Evolutionary conservation across 73 alveolate genomes (phyloP), one percentile per base, ranked within the genome.

Genomic region (Tetrahymena borealis): DNA sequence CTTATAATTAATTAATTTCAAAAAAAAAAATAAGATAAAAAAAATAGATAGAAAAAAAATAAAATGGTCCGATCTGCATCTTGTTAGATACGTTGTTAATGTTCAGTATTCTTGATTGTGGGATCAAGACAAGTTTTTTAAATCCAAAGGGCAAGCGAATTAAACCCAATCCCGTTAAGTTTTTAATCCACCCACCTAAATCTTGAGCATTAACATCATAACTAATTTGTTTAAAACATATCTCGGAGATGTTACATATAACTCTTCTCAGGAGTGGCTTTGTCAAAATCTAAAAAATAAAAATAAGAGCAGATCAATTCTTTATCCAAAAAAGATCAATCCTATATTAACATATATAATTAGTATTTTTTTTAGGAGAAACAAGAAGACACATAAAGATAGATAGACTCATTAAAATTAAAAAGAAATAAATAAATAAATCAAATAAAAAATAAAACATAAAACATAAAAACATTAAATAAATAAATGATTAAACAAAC

Each of bases 91-190:
- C n/a, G 35, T 60, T 60, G 85, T 60, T 60, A 60, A 60, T 60
- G 85, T 60, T 9, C 85, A 60, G 1, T 15, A 3, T 4, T 60
- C 85, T 60, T 60, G 85, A 60, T 40, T 60, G 85, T 60, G 85
- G 85, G 85, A 60, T 60, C 85, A 60, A 60, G 85, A 60, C 37
- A 60, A 60, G 85, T 60, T 60, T 60, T 39, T 60, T 60, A 60
- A 60, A 60, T 60, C 85, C 37, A 60, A 60, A 60, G 85, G 85
- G 85, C 85, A 60, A 60, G 85, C 85, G 85, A 60, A 60, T 60
- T 60, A 18, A 60, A 60, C 85, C 85, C 85, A 13, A 60, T 60
- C 85, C 85, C 85, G 85, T 15, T 24, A 60, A 60, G 85, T 60
- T 60, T 60, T 60, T 60, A 60, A 7, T 15, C 85, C 35, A 24